A percentile compares a stretch with the other conserved stretches of the same genome.
Conservation (phyloP, 441 rosid species). For the Pelargonium cotyledonis region DNA sequence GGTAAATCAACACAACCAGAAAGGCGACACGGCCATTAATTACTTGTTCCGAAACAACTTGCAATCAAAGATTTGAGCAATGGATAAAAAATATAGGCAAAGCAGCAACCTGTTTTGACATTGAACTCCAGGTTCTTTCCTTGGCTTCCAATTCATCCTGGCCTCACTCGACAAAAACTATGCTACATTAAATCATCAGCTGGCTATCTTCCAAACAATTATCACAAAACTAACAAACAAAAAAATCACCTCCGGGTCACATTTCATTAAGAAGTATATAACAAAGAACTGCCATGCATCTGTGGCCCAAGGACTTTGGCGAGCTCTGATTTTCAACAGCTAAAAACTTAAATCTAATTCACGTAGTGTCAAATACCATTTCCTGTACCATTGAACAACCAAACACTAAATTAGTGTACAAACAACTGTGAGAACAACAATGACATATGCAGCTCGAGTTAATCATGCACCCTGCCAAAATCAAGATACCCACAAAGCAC, state of each 20-base stretch:
- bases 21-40: constrained; percentile 19
- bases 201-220: constrained; percentile 24
- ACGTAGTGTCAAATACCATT: constrained; percentile 33
- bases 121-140: constrained; percentile 9
- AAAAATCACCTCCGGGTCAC: constrained; percentile 15
- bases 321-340: constrained; percentile 18
- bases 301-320: constrained; percentile 18
- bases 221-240: constrained; percentile 8
- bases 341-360: constrained; percentile 23
- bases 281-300: constrained; percentile 20
- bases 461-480: not conserved
- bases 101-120: constrained; percentile 7
- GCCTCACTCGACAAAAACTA: constrained; percentile 13
- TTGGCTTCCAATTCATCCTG: constrained; percentile 10
- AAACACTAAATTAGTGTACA: constrained; percentile 6
- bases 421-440: not conserved
- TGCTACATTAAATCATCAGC: constrained; percentile 17
- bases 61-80: constrained; percentile 12
- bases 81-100: constrained; percentile 8
- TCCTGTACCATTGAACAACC: constrained; percentile 33
- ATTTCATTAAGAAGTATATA: constrained; percentile 12
- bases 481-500: not conserved
- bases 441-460: not conserved
- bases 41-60: not conserved
- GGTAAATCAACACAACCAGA: constrained; percentile 13